Percentiles rank a stretch among this genome's conserved stretches.
phyloP scores from a whole-genome alignment of 352 stramenopile species.

The Globisporangium radiosum region DNA sequence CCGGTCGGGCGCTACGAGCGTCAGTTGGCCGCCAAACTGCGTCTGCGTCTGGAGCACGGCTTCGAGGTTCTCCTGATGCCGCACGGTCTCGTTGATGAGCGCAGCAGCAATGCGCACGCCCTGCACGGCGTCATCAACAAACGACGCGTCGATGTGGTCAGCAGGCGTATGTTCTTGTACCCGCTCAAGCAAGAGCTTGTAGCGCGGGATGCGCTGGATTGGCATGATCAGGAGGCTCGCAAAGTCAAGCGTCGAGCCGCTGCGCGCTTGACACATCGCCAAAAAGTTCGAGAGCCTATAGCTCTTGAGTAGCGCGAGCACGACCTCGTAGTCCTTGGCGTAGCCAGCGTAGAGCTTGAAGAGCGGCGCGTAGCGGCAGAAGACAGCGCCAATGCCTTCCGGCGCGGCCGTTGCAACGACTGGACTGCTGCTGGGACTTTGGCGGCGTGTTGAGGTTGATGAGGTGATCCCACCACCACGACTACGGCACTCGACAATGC shows the following conservation, averaged over 20 bases:
- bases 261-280: constrained; percentile 43
- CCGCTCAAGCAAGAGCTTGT: constrained; percentile 84
- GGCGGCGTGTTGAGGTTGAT: not conserved
- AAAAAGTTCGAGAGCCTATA: constrained; percentile 54
- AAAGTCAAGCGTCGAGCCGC: constrained; percentile 57
- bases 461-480: not conserved
- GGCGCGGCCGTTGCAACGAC: constrained; percentile 14
- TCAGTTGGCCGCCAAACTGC: constrained; percentile 65
- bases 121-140: constrained; percentile 52
- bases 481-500: constrained; percentile 40
- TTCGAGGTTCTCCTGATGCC: constrained; percentile 75
- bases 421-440: constrained; percentile 3
- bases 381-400: constrained; percentile 63
- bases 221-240: constrained; percentile 89
- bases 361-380: constrained; percentile 73
- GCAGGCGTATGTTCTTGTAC: constrained; percentile 61
- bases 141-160: constrained; percentile 53
- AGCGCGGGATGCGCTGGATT: constrained; percentile 89
- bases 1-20: constrained; percentile 59
- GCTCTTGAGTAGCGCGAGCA: constrained; percentile 47
- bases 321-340: constrained; percentile 79
- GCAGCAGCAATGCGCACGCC: constrained; percentile 54
- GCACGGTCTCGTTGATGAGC: constrained; percentile 83
- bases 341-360: constrained; percentile 83
- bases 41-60: constrained; percentile 73